Evolutionary conservation across 441 rosid genomes (phyloP), one percentile per base, ranked within the genome.

Genomic region (Gossypium armourianum): DNA sequence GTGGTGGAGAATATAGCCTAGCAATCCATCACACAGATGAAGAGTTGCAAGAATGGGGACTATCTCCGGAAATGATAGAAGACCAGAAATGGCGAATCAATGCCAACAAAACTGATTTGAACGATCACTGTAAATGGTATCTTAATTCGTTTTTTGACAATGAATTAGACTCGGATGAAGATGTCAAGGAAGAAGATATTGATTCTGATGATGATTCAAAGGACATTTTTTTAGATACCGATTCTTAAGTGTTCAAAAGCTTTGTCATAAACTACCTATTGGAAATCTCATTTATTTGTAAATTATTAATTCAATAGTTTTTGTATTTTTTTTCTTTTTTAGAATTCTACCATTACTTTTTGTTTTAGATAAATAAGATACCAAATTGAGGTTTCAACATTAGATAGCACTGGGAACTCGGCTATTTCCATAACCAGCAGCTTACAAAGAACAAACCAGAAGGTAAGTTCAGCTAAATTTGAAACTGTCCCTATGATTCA

Each of bases 1-100:
- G 63, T 0, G 95, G 93, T 0, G 93, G 96, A 72, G 97, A 92
- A 26, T 90, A 94, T 79, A 94, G 97, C 84, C 76, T 94, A 28
- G 94, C 97, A 0, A 75, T 92, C 75, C 89, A 89, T 81, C 99
- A 92, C 77, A 75, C 88, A 0, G 99, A 90, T 2, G 88, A 88
- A 83, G 97, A 92, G 76, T 61, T 94, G 81, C 75, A 2, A 24
- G 84, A 76, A 43, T 92, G 97, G 97, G 99, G 97, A 62, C 76
- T 92, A 53, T 85, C 97, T 0, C 85, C 86, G 0, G 96, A 85
- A 76, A 94, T 89, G 97, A 89, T 94, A 3, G 87, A 82, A 7
- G 95, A 92, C 75, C 97, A 90, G 71, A 90, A 89, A 75, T 86
- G 89, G 88, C 83, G 97, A 26, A 74, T 83, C 50, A 26, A 43